phyloP scores from a whole-genome alignment of 2,329 filamentous ascomycete genomes.

The Aspergillus sp. region DNA sequence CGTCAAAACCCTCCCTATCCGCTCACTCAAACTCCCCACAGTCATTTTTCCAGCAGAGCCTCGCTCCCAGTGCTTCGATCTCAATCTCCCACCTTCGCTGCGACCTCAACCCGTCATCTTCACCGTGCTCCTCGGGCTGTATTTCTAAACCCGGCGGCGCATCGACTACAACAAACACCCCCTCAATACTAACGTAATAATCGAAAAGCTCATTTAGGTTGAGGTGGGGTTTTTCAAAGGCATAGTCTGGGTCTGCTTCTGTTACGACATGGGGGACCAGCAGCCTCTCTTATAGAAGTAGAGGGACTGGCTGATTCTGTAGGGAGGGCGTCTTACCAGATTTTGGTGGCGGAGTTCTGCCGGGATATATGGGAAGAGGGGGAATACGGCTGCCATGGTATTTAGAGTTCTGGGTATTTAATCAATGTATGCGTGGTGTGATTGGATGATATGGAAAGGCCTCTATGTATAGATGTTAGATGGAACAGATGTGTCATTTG shows the following conservation, averaged over 20 bases:
- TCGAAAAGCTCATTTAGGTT: constrained; percentile 2
- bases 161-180: neutral
- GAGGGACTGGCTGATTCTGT: constrained; percentile 5
- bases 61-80: neutral
- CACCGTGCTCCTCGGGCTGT: neutral
- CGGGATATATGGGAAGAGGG: constrained; percentile 5
- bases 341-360: constrained; percentile 6
- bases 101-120: neutral
- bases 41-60: neutral
- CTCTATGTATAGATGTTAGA: too few species aligned
- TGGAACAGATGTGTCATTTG: too few species aligned
- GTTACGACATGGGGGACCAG: constrained; percentile 8
- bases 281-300: constrained; percentile 11
- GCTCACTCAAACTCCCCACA: neutral
- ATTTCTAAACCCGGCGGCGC: neutral
- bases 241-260: constrained; percentile 6
- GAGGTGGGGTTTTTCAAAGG: constrained; percentile 4
- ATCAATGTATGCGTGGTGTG: too few species aligned
- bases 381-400: neutral
- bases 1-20: neutral
- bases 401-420: neutral
- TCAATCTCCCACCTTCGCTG: neutral
- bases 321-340: constrained; percentile 7
- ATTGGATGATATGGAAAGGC: too few species aligned
- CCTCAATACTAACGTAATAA: neutral